Evolutionary conservation across 202 grass and related monocot genomes (phyloP), one percentile per base, ranked within the genome.

Genomic region (Cymbopogon flexuosus): DNA sequence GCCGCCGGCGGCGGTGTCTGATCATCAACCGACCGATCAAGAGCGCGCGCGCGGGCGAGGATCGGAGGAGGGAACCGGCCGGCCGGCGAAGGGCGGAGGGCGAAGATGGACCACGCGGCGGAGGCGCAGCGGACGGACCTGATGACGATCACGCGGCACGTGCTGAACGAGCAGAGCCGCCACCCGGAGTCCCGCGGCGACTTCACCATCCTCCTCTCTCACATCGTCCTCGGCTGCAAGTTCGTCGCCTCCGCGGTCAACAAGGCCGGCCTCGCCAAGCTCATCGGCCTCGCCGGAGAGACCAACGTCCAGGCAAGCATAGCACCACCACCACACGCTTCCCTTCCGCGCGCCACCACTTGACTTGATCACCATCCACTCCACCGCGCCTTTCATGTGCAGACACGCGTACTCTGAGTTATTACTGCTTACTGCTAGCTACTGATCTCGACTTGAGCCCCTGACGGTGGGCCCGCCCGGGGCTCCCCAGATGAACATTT

Each of bases 201-300:
- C 86, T 91, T 99, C 83, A 88, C 84, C 82, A 99, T 99, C 93
- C 96, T 99, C 46, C 90, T 99, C 83, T 93, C 85, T 13, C 88
- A 99, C 90, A 99, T 99, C 92, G 92, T 99, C 79, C 77, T 99
- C 78, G 96, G 96, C 14, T 99, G 96, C 90, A 99, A 99, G 91
- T 99, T 99, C 82, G 96, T 99, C 73, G 90, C 92, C 67, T 88
- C 90, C 43, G 83, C 96, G 70, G 96, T 99, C 83, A 99, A 91
- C 90, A 99, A 96, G 85, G 96, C 96, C 11, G 96, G 96, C 0
- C 88, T 99, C 39, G 96, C 96, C 0, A 88, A 95, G 85, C 90
- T 99, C 83, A 84, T 91, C 6, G 96, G 96, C 0, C 84, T 93
- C 2, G 96, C 96, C 15, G 96, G 96, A 47, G 96, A 99, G 79